A percentile compares a stretch with the other conserved stretches of the same genome.
Evolutionary conservation across 1,139 yeast species (phyloP).

Genomic region (Geotrichum australiense): DNA sequence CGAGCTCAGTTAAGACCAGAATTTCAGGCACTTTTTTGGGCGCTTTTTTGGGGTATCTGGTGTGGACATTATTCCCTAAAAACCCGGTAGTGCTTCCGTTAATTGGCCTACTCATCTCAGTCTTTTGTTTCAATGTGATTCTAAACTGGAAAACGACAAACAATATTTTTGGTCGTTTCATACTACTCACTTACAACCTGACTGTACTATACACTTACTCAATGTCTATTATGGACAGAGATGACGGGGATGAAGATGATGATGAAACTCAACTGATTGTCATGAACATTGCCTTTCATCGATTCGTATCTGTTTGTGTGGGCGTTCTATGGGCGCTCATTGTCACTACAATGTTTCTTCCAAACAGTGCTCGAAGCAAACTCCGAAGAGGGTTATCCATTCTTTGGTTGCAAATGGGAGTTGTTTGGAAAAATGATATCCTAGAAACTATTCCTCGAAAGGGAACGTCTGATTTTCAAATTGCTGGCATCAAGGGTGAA

Average conservation of each 20-base stretch:
- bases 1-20: conserved; percentile 72
- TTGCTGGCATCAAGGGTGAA: conserved; percentile 30
- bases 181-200: conserved; percentile 67
- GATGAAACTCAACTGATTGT: conserved; percentile 66
- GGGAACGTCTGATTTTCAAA: conserved; percentile 10
- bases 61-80: conserved; percentile 56
- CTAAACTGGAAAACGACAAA: conserved; percentile 58
- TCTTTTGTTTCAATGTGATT: conserved; percentile 63
- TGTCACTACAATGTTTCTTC: conserved; percentile 54
- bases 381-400: conserved; percentile 58
- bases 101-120: conserved; percentile 53
- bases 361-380: conserved; percentile 67
- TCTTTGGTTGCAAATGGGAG: conserved; percentile 73
- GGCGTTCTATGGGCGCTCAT: conserved; percentile 75
- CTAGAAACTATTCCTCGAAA: conserved; percentile 30
- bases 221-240: conserved; percentile 52
- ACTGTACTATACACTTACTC: conserved; percentile 74
- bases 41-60: conserved; percentile 50
- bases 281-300: conserved; percentile 71
- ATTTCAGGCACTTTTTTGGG: conserved; percentile 72
- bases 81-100: conserved; percentile 48
- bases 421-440: conserved; percentile 71
- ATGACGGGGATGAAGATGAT: conserved; percentile 55
- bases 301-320: conserved; percentile 62
- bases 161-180: conserved; percentile 42